phyloP scores from a whole-genome alignment of 768 basidiomycete species.

The Russula emetica region DNA sequence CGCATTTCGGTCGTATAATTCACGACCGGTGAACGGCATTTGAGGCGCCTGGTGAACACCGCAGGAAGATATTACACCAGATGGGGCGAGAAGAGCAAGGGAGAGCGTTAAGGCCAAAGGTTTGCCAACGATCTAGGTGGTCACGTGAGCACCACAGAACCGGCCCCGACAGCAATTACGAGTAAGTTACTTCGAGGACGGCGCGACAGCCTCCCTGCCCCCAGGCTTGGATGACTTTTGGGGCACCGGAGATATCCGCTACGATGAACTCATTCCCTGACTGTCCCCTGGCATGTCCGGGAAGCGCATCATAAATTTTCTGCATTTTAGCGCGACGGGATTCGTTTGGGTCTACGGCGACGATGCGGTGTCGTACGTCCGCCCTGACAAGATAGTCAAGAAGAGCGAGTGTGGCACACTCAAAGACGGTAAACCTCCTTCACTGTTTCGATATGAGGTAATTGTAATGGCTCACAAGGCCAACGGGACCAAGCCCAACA shows the following conservation, averaged over 20 bases:
- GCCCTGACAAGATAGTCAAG: constrained; percentile 54
- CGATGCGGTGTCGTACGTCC: constrained; percentile 47
- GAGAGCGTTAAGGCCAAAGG: constrained; percentile 58
- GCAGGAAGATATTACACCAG: constrained; percentile 71
- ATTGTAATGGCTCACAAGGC: constrained; percentile 43
- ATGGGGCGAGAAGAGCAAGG: constrained; percentile 67
- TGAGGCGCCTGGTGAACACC: constrained; percentile 58
- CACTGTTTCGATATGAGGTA: constrained; percentile 3
- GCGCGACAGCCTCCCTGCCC: constrained; percentile 59
- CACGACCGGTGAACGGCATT: constrained; percentile 51
- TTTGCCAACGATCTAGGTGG: constrained; percentile 61
- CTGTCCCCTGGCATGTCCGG: constrained; percentile 38
- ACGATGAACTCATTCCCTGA: constrained; percentile 46
- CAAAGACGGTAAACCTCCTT: constrained; percentile 2
- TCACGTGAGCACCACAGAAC: constrained; percentile 2
- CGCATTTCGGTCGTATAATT: constrained; percentile 73
- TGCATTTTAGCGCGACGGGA: constrained; percentile 55
- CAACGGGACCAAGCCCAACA: constrained; percentile 76
- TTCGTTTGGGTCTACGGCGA: constrained; percentile 61
- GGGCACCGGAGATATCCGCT: constrained; percentile 49
- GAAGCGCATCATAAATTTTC: constrained; percentile 46
- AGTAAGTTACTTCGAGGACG: constrained; percentile 67
- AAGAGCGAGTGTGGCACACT: constrained; percentile 61
- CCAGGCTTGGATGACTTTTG: constrained; percentile 46
- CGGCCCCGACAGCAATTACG: constrained; percentile 20